Evolutionary conservation across 2,329 filamentous ascomycete genomes (phyloP).

Genomic region (Alternaria angustiovoidea): DNA sequence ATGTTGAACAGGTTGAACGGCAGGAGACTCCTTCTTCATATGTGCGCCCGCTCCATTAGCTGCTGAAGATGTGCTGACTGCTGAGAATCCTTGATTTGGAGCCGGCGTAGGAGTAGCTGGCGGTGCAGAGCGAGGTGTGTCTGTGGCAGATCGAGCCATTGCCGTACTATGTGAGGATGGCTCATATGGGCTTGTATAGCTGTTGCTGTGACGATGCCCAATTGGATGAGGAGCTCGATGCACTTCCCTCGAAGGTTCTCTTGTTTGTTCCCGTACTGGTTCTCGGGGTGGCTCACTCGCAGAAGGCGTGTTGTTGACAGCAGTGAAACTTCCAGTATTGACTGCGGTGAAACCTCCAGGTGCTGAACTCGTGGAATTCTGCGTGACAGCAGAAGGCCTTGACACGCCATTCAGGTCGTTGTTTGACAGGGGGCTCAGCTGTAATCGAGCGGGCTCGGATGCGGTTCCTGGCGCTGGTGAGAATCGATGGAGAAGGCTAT

Average conservation of each 20-base stretch:
- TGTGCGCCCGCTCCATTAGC: slow-evolving; percentile 27
- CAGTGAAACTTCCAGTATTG: slow-evolving; percentile 35
- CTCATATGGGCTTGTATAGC: slow-evolving; percentile 44
- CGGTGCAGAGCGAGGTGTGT: slow-evolving; percentile 24
- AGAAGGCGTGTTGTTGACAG: slow-evolving; percentile 32
- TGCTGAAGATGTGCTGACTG: slow-evolving; percentile 20
- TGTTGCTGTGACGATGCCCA: slow-evolving; percentile 25
- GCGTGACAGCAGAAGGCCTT: slow-evolving; percentile 20
- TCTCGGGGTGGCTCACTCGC: slow-evolving; percentile 23
- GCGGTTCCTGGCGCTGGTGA: slow-evolving; percentile 27
- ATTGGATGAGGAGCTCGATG: slow-evolving; percentile 20
- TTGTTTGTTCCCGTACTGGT: slow-evolving; percentile 19
- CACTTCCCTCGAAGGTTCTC: slow-evolving; percentile 19
- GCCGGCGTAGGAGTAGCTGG: slow-evolving; percentile 17
- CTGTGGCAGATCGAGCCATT: slow-evolving; percentile 20
- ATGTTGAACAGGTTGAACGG: slow-evolving; percentile 27
- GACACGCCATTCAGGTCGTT: slow-evolving; percentile 41
- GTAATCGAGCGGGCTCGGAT: slow-evolving; percentile 32
- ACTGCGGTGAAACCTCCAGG: slow-evolving; percentile 35
- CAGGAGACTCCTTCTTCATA: slow-evolving; percentile 32
- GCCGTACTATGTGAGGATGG: slow-evolving; percentile 27
- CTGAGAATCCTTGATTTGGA: slow-evolving; percentile 20
- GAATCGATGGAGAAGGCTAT: slow-evolving; percentile 23
- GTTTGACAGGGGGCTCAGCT: slow-evolving; percentile 40
- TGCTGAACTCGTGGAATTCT: slow-evolving; percentile 18